Evolutionary conservation across 805 yeast species (phyloP), one percentile per base, ranked within the genome.

Genomic region (Deakozyma indianensis): DNA sequence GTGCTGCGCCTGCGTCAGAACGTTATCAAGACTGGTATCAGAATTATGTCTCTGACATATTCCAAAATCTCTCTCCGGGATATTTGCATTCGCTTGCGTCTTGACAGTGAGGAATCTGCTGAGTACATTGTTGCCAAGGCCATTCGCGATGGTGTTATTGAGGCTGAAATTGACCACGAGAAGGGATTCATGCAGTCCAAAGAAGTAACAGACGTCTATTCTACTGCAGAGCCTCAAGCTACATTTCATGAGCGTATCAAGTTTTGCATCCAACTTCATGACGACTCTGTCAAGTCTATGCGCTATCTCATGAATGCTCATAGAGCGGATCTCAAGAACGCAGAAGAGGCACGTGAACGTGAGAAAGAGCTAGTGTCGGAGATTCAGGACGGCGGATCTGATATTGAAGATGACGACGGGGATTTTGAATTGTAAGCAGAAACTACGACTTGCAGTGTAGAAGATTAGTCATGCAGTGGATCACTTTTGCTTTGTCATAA

Each of bases 101-200:
- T 92, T 50, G 98, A 90, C 57, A 80, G 88, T 43, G 99, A 92
- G 67, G 88, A 92, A 58, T 80, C 90, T 55, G 95, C 96, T 1
- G 99, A 92, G 67, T 92, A 90, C 62, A 87, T 92, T 62, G 95
- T 92, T 21, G 85, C 96, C 32, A 90, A 92, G 68, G 92, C 96
- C 22, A 90, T 92, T 48, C 79, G 95, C 57, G 99, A 92, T 61
- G 96, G 95, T 49, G 97, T 92, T 44, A 85, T 92, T 60, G 97
- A 92, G 58, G 97, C 98, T 2, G 75, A 78, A 46, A 83, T 92
- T 54, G 84, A 92, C 61, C 96, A 88, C 65, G 85, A 84, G 59
- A 71, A 76, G 51, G 96, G 96, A 1, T 88, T 69, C 61, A 88
- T 92, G 83, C 88, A 87, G 66, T 81, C 94, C 32, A 80, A 78